Evolutionary conservation across 2,329 filamentous ascomycete species (phyloP).

Genomic region (Sporothrix protearum): DNA sequence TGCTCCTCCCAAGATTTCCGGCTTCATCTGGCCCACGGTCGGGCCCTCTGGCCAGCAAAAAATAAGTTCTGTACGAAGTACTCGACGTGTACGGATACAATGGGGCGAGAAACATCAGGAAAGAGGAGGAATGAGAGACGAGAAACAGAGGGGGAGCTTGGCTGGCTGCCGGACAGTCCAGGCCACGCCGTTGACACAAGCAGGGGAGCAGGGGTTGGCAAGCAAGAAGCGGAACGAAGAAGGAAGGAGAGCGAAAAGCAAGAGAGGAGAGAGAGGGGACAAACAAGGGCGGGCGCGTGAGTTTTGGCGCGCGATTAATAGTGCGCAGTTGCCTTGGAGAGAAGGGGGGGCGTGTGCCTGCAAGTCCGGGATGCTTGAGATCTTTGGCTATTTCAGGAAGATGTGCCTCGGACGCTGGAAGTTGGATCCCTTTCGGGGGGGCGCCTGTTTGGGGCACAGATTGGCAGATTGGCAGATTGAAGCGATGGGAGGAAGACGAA

Average conservation of each 20-base stretch:
- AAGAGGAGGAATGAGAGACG: background rate
- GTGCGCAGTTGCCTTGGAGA: conserved; percentile 20
- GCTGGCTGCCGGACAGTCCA: background rate
- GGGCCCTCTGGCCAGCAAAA: conserved; percentile 20
- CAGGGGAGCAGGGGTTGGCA: conserved; percentile 4
- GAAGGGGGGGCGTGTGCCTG: conserved; percentile 11
- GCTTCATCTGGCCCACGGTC: background rate
- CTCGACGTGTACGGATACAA: background rate
- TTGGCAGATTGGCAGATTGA: conserved; percentile 19
- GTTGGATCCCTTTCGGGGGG: background rate
- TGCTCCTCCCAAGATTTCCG: background rate
- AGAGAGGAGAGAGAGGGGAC: background rate
- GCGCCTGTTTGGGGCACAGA: background rate
- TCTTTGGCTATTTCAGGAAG: background rate
- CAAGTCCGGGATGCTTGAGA: background rate
- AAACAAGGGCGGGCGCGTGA: conserved; percentile 26
- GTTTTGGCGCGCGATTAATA: conserved; percentile 29
- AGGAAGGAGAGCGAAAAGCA: background rate
- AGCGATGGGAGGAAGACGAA: background rate
- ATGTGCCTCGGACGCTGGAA: background rate
- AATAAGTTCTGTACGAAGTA: conserved; percentile 21
- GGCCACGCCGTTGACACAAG: conserved; percentile 5
- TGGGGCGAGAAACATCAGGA: background rate
- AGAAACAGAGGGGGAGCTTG: background rate
- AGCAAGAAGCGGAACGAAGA: background rate